Conservation (phyloP, 2,329 filamentous ascomycete genomes). For the Aureobasidium mangrovei region DNA sequence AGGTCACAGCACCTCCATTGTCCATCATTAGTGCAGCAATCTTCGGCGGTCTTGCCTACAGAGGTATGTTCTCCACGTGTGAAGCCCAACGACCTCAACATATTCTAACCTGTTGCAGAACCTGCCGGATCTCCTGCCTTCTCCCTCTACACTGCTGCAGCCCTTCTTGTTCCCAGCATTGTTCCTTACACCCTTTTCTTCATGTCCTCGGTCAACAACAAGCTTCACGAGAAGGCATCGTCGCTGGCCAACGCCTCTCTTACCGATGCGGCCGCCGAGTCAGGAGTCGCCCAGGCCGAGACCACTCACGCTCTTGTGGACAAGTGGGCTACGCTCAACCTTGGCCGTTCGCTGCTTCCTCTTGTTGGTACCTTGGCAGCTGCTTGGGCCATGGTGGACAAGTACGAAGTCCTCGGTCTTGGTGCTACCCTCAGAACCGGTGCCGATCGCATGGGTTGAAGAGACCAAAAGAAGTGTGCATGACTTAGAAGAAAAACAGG, state of each 20-base stretch:
- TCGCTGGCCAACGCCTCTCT: conserved; percentile 30
- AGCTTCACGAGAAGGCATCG: conserved; percentile 38
- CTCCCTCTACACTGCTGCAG: conserved; percentile 40
- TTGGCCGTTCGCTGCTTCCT: conserved; percentile 32
- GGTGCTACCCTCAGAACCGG: conserved; percentile 20
- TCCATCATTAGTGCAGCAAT: conserved; percentile 34
- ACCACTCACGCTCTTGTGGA: conserved; percentile 46
- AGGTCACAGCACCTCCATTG: conserved; percentile 31
- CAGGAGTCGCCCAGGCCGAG: conserved; percentile 33
- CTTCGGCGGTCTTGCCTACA: conserved; percentile 41
- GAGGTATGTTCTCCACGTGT: conserved; percentile 21
- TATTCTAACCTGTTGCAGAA: conserved; percentile 12
- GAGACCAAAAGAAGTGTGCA: not conserved
- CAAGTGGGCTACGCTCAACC: conserved; percentile 45
- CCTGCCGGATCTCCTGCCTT: conserved; percentile 28
- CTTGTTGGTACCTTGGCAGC: conserved; percentile 19
- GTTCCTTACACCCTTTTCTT: conserved; percentile 45
- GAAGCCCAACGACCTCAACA: not conserved
- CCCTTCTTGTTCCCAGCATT: conserved; percentile 37
- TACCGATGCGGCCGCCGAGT: conserved; percentile 32
- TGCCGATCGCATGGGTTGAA: conserved; percentile 19
- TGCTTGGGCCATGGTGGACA: conserved; percentile 24
- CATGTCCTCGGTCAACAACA: conserved; percentile 41
- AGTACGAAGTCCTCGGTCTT: conserved; percentile 21
- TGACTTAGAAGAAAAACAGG: not conserved